Evolutionary conservation across 371 early-diverging fungal genomes (phyloP), one percentile per base, ranked within the genome.

Genomic region (Saksenaea vasiformis): DNA sequence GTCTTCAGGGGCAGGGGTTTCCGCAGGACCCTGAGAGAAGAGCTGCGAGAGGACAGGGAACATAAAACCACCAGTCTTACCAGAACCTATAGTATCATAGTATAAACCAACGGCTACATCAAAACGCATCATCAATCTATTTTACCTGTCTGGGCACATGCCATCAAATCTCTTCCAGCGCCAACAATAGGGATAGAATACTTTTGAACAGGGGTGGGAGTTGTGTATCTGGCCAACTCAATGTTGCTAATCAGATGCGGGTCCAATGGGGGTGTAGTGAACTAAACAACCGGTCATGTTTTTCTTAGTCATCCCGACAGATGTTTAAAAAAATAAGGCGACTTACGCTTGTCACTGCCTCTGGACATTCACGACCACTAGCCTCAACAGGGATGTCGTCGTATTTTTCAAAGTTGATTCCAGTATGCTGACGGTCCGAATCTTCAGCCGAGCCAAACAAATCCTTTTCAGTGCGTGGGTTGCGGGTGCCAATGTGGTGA

Each of bases 311-410:
- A 31, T 31, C 61, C 90, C 89, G 19, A 93, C 88, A n/a, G n/a
- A n/a, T n/a, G n/a, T n/a, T n/a, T n/a, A 86, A 82, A 44, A 98
- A 97, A 44, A 87, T 93, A 36, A 96, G 96, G 27, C 96, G 97
- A 74, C 98, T 60, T 63, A 65, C 65, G 36, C 64, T 64, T 64
- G 77, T 60, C 37, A 96, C 89, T 13, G 92, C 86, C 64, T 87
- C 85, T n/a, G 96, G 95, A 22, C 86, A 87, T 53, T 91, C 82
- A 63, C 84, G 77, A 35, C 98, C 97, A 11, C 95, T 90, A 15
- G 93, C 95, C 64, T 97, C 95, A 54, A 96, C 97, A 15, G 98
- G 97, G 62, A 97, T 97, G 76, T 96, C 95, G 65, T 93, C 94
- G 74, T 97, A 96, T 72, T 94, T 94, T 65, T 94, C 93, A 89